Conservation (phyloP, 148 eudicot genomes). For the Cornus florida region DNA sequence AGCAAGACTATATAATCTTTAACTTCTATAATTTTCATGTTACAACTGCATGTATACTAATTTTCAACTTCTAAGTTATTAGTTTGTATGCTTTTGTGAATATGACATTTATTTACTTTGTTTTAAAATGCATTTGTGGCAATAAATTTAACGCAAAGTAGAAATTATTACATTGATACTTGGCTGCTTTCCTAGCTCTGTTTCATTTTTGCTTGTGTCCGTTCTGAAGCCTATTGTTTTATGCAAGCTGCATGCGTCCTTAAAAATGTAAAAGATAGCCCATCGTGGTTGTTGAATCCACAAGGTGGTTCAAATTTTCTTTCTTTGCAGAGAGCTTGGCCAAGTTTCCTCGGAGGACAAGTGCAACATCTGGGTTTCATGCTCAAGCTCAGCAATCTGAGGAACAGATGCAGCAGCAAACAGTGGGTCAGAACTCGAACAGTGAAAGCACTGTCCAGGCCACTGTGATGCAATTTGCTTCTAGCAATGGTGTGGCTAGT, state of each 20-base stretch:
- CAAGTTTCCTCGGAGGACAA: slow-evolving; percentile 81
- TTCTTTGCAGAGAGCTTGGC: slow-evolving; percentile 74
- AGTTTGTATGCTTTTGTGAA: no score
- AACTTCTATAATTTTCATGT: no score
- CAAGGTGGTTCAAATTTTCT: background rate
- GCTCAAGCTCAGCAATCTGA: slow-evolving; percentile 58
- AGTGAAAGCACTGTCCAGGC: slow-evolving; percentile 52
- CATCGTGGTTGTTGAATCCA: background rate
- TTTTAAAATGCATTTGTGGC: no score
- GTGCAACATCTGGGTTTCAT: slow-evolving; percentile 49
- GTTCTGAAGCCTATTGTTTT: background rate
- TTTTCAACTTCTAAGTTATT: no score
- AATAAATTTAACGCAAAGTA: no score
- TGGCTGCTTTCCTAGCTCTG: no score
- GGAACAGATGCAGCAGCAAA: slow-evolving; percentile 51
- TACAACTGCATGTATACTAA: no score
- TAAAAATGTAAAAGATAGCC: background rate
- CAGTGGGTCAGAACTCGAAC: slow-evolving; percentile 48
- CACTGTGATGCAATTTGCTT: slow-evolving; percentile 46
- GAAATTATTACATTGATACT: no score
- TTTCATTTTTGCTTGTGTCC: background rate
- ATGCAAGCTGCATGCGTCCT: background rate
- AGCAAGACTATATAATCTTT: no score
- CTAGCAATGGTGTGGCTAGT: slow-evolving; percentile 56
- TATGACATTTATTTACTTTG: no score